Conservation (phyloP, 208 protist genomes). For the Herpetomonas samuelpessoai region DNA sequence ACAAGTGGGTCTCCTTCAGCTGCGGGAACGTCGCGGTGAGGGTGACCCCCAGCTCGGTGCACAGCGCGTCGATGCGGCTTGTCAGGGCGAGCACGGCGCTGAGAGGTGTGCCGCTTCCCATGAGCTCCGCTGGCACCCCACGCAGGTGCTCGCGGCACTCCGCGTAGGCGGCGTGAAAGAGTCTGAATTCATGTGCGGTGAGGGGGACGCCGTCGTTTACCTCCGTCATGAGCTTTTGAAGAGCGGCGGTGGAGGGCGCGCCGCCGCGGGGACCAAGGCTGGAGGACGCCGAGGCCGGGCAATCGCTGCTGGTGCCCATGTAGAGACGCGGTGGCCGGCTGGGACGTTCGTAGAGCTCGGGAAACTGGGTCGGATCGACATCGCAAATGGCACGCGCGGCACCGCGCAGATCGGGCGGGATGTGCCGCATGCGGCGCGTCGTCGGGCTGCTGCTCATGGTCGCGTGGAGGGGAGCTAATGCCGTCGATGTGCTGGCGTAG, state of each 20-base stretch:
- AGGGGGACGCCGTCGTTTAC: slow-evolving; percentile 57
- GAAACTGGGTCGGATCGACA: slow-evolving; percentile 53
- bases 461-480: neutral
- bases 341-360: slow-evolving; percentile 49
- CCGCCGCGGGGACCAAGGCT: neutral
- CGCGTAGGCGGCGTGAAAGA: slow-evolving; percentile 60
- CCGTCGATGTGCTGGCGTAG: no score
- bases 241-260: slow-evolving; percentile 28
- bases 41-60: slow-evolving; percentile 45
- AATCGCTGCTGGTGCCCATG: neutral
- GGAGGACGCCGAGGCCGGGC: no score
- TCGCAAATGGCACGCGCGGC: slow-evolving; percentile 58
- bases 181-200: slow-evolving; percentile 36
- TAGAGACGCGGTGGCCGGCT: no score
- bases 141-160: slow-evolving; percentile 64
- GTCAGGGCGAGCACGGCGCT: slow-evolving; percentile 56
- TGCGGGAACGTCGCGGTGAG: slow-evolving; percentile 48
- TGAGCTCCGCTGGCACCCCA: slow-evolving; percentile 40
- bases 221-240: slow-evolving; percentile 52
- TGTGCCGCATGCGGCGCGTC: slow-evolving; percentile 20
- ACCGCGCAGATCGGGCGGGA: slow-evolving; percentile 69
- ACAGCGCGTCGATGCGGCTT: slow-evolving; percentile 56
- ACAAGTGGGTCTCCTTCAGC: slow-evolving; percentile 57
- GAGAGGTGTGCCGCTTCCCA: slow-evolving; percentile 37
- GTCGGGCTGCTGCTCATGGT: neutral